Percentiles rank a stretch among this genome's conserved stretches.
Conservation (phyloP, 352 stramenopile genomes). For the Globisporangium parvum region DNA sequence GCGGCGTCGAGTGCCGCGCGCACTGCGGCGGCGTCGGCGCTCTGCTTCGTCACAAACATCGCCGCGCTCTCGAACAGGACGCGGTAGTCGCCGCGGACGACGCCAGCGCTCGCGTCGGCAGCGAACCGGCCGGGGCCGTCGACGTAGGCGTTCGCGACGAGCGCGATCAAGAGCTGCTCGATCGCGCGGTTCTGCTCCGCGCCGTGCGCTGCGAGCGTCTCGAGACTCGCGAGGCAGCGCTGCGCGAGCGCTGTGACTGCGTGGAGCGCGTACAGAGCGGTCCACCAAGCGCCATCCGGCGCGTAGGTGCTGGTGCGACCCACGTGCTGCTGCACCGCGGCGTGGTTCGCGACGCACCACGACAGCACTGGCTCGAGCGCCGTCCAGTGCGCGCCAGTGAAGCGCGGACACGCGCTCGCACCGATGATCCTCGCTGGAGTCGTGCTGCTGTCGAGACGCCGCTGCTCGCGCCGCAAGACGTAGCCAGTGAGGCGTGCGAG, state of each 20-base stretch:
- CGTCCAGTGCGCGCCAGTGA: slow-evolving; percentile 3
- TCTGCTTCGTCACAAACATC: slow-evolving; percentile 12
- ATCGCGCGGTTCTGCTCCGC: slow-evolving; percentile 12
- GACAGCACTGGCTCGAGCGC: background rate
- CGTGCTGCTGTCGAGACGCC: no score
- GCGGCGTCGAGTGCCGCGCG: background rate
- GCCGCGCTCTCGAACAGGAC: slow-evolving; percentile 10
- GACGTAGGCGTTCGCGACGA: slow-evolving; percentile 10
- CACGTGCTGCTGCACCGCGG: background rate
- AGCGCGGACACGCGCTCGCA: background rate
- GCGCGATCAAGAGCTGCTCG: slow-evolving; percentile 9
- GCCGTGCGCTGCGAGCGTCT: slow-evolving; percentile 5
- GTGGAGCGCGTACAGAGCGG: slow-evolving; percentile 6
- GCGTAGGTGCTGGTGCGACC: background rate
- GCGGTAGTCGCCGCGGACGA: slow-evolving; percentile 9
- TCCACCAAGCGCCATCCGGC: slow-evolving; percentile 6
- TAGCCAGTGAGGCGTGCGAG: background rate
- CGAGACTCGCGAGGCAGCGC: slow-evolving; percentile 1
- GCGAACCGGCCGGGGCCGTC: slow-evolving; percentile 10
- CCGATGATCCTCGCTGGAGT: background rate
- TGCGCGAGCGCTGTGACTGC: background rate
- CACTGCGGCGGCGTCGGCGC: background rate
- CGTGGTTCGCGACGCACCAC: slow-evolving; percentile 5
- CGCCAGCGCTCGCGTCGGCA: background rate
- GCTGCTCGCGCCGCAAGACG: background rate